Evolutionary conservation across 2,329 filamentous ascomycete species (phyloP), one percentile per base, ranked within the genome.

Genomic region (Botrytis squamosa): DNA sequence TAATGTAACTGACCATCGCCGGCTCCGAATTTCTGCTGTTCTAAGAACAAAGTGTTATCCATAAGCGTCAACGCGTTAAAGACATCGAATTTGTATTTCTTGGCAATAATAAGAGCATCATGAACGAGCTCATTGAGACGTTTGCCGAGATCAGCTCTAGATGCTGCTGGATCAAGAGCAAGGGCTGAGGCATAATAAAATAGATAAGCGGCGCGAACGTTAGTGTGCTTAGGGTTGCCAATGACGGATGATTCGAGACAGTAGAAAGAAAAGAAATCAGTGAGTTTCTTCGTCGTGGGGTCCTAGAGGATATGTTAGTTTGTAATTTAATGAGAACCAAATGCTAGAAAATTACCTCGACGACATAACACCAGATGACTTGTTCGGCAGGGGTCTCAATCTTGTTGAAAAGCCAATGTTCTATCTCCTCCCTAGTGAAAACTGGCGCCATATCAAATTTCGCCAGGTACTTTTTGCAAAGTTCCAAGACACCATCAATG

Each of bases 251-350:
- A 97, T 82, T 97, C 94, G 49, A 99, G 91, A 81, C 90, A 91
- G 86, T 98, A 99, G 85, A 98, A 99, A 55, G 94, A 98, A 84
- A 98, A 92, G 84, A 97, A 98, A 83, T 99, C 96, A 55, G 94
- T 98, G 80, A 99, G 93, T 79, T 94, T 94, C 75, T 92, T 88
- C 69, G 91, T 90, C 65, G 89, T 78, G 0, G 87, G 83, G 71
- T 92, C 88, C 81, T 89, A 46, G 20, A 1, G 29, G 20, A 25
- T 22, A 4, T 68, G 8, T 71, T 71, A 69, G 52, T 69, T 14
- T 69, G 42, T 42, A 25, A 60, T 42, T 20, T 20, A 33, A 25
- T 7, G 18, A 66, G 25, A 60, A 40, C 70, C 36, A 33, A 25
- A 29, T 57, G 49, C 68, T 46, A 33, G 8, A 60, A 14, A 73